These are phyloP conservation scores for Dactylonectria macrodidyma DNA, from an alignment of 2,329 filamentous ascomycete species.

Conservation along the genomic window DNA sequence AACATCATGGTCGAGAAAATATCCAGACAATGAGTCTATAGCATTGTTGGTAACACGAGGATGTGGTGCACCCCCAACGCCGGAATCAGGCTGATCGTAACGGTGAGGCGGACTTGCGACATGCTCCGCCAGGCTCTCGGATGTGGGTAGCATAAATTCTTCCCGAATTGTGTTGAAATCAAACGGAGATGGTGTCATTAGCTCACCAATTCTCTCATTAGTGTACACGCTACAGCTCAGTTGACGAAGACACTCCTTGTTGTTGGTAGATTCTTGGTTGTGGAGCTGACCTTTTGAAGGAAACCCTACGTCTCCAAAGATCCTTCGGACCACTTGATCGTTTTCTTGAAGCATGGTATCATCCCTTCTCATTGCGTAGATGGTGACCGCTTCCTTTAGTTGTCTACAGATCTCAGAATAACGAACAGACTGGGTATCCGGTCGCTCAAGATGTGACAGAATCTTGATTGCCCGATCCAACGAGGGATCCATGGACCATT, in stretches of 20 bases:
- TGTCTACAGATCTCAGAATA: slow-evolving; percentile 8
- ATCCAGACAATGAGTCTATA: slow-evolving; percentile 2
- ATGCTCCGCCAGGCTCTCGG: not conserved
- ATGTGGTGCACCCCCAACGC: slow-evolving; percentile 7
- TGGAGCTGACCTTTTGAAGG: not conserved
- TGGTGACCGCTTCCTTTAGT: slow-evolving; percentile 9
- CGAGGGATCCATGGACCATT: slow-evolving; percentile 12
- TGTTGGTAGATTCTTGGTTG: not conserved
- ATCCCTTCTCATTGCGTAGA: slow-evolving; percentile 8
- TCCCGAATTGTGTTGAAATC: slow-evolving; percentile 11
- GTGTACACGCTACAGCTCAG: not conserved
- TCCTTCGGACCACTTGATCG: slow-evolving; percentile 9
- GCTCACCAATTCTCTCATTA: not conserved
- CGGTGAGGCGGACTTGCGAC: not conserved
- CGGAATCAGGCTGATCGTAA: not conserved
- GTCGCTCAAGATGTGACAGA: slow-evolving; percentile 6
- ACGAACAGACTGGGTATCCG: slow-evolving; percentile 2
- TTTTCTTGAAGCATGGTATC: slow-evolving; percentile 10
- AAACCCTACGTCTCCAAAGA: slow-evolving; percentile 12
- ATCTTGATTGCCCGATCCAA: slow-evolving; percentile 16
- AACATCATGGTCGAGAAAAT: slow-evolving; percentile 13
- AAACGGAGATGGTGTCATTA: slow-evolving; percentile 13
- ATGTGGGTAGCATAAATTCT: slow-evolving; percentile 11
- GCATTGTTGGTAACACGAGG: not conserved
- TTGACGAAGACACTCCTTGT: not conserved